Base-by-base conservation (phyloP, 257 asterid species). In the Plantago major region DNA sequence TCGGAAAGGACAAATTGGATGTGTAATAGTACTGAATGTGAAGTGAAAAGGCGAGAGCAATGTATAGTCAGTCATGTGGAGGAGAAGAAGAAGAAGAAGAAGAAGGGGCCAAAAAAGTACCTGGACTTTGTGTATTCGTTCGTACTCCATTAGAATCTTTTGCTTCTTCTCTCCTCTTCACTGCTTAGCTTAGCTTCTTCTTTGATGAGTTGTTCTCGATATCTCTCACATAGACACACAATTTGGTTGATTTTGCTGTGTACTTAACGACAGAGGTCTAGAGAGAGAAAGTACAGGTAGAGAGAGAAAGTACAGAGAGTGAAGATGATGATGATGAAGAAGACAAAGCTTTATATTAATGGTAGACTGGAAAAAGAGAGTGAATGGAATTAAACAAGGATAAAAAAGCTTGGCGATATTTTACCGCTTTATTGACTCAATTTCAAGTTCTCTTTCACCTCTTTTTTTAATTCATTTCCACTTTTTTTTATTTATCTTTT, bases 71-170 rank as follows among this genome's bases (percentile, higher is more conserved):
- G 42, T 13, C n/a, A 30, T 11, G 9, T 48, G 7, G 9, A 48
- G 26, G 33, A 43, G 55, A 15, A 22, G 26, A 46, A 43, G 55
- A 15, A 4, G 26, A 46, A 43, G 55, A 15, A 22, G 26, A 46
- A 43, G 55, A 15, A 4, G 15, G 18, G 54, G 37, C 16, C 38
- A 48, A 62, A 67, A 49, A 43, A 44, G 60, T 73, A 86, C 96
- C 98, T 88, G 97, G 70, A 67, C 78, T 73, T 88, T 91, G 86
- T 88, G 93, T 84, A 91, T 88, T 87, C 97, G 78, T 74, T 86
- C 95, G 93, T 91, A 91, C 79, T 91, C 98, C 98, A 91, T 91
- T 42, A 55, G 89, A 84, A 78, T 69, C 78, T 67, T 59, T 51
- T 22, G 13, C 17, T 42, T 53, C 48, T 51, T 22, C 26, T 22